A percentile compares a stretch with the other conserved stretches of the same genome.
phyloP scores from a whole-genome alignment of 345 rosid genomes.

The Viola odorata region DNA sequence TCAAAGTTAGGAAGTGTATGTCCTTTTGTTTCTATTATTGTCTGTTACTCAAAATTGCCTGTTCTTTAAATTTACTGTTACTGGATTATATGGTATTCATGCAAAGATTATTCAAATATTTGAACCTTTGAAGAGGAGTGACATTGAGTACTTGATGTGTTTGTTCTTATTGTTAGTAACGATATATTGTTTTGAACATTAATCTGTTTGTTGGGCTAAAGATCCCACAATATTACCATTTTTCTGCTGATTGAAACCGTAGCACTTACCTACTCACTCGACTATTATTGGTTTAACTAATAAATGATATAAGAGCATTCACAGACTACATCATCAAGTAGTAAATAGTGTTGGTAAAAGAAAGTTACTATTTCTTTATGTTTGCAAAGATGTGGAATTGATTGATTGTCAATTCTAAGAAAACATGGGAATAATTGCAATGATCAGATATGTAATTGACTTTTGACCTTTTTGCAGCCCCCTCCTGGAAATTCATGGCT shows the following conservation, averaged over 20 bases:
- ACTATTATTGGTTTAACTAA: too few relatives aligned
- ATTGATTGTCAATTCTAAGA: background rate
- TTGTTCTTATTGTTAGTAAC: too few relatives aligned
- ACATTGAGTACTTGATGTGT: background rate
- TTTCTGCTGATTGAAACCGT: too few relatives aligned
- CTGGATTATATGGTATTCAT: background rate
- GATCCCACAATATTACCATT: too few relatives aligned
- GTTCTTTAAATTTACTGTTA: background rate
- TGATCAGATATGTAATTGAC: constrained; percentile 13
- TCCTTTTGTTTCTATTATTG: constrained; percentile 19
- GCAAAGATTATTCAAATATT: background rate
- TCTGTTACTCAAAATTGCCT: constrained; percentile 1
- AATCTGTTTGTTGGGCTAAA: too few relatives aligned
- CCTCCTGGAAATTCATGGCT: constrained; percentile 86
- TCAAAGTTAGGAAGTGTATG: constrained; percentile 86
- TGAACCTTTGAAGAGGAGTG: background rate
- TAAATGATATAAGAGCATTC: too few relatives aligned
- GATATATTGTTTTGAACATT: too few relatives aligned
- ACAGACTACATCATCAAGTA: too few relatives aligned
- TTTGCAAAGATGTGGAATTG: too few relatives aligned
- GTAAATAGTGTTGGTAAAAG: too few relatives aligned
- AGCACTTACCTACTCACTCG: too few relatives aligned
- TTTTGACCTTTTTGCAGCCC: constrained; percentile 50
- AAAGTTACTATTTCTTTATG: too few relatives aligned
- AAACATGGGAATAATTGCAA: background rate